Evolutionary conservation across 1,139 yeast species (phyloP), one percentile per base, ranked within the genome.

Genomic region (Taiozyma sp.): DNA sequence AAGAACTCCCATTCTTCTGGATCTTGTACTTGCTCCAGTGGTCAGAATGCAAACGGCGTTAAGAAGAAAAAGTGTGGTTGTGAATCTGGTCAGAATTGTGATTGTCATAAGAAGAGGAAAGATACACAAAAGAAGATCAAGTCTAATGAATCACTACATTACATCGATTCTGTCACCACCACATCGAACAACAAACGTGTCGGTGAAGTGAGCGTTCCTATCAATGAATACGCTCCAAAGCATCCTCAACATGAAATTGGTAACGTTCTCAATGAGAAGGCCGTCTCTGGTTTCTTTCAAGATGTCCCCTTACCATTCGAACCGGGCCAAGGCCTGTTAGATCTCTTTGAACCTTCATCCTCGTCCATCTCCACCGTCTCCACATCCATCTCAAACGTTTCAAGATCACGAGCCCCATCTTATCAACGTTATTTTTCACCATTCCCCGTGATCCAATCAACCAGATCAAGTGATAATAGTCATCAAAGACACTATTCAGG

Each of bases 11-110:
- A 89, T 65, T 68, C 73, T 1, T 61, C 69, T 1, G 81, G 84
- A 14, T 70, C 79, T 47, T 91, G 97, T 67, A 73, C 82, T 8
- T 92, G 98, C 71, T 86, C 87, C 12, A 75, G 39, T 74, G 76
- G 61, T n/a, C 69, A 77, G 68, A 74, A 70, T 67, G 70, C 81
- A 68, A 52, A 76, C 5, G 54, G 65, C 34, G 58, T 61, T 65
- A 50, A 39, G 12, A 51, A 53, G 41, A 63, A 81, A 44, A 75
- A 82, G 43, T 84, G 91, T 66, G 73, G 78, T 36, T 78, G 84
- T 61, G 78, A 77, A 62, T 74, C 74, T 46, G 76, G 75, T 49
- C 74, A 80, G 43, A 76, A 75, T 51, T 86, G 92, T 63, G 77
- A 85, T 4, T 86, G 92, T 64, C 74, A 79, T 47, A 65, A 70